Evolutionary conservation across 2,329 filamentous ascomycete species (phyloP).

Genomic region (Pseudogymnoascus pannorum): DNA sequence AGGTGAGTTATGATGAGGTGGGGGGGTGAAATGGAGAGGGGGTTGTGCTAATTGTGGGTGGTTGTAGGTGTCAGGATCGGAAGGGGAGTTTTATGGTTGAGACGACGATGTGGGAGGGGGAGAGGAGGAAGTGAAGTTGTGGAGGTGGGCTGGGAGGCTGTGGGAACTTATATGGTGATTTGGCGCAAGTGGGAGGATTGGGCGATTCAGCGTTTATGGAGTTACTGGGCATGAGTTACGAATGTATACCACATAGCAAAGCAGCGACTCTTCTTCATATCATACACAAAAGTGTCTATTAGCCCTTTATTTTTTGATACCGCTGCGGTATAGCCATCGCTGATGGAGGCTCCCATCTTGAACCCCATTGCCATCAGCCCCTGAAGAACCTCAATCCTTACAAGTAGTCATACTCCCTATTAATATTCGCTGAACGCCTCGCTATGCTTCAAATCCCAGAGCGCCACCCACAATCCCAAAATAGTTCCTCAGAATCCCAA

Average conservation of each 20-base stretch:
- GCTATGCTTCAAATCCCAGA: constrained; percentile 4
- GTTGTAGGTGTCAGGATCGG: constrained; percentile 48
- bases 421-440: neutral
- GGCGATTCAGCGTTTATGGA: neutral
- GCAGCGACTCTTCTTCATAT: neutral
- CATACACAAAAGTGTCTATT: neutral
- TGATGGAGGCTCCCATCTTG: neutral
- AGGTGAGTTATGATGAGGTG: constrained; percentile 37
- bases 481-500: neutral
- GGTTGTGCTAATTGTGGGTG: neutral
- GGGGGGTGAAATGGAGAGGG: neutral
- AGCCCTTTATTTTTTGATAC: neutral
- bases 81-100: constrained; percentile 53
- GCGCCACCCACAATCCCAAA: neutral
- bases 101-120: constrained; percentile 54
- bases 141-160: neutral
- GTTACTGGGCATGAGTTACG: neutral
- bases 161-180: neutral
- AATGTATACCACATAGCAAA: neutral
- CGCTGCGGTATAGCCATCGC: neutral
- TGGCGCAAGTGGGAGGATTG: neutral
- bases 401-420: neutral
- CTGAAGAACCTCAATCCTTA: neutral
- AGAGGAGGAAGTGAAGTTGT: neutral
- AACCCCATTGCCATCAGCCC: neutral